Base-by-base conservation (phyloP, 768 basidiomycete species). In the Coprinopsis sp. region DNA sequence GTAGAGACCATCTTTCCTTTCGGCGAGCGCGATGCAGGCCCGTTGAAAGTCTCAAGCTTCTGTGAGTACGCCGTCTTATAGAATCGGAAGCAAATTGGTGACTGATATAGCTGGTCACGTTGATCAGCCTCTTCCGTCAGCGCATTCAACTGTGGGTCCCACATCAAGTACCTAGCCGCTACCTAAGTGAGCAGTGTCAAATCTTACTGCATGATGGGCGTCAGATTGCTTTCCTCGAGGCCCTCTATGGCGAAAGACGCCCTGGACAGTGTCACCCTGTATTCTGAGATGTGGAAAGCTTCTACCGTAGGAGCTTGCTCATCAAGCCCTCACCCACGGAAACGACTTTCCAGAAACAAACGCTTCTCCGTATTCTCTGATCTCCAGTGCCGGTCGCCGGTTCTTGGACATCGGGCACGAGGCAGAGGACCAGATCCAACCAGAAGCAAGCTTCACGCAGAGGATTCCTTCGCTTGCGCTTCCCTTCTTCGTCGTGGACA, bases 21-120 rank as follows among this genome's bases (percentile, higher is more conserved):
- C 14, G 30, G 25, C 36, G 45, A 37, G 18, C 23, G 36, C 45
- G 45, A 37, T 37, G 16, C 38, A 46, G 16, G 27, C 36, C 45
- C 45, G 38, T 38, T 36, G 16, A 37, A 8, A 37, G 8, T 10
- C 34, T 18, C 18, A 39, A 8, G n/a, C n/a, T n/a, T n/a, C 34
- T 36, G 34, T 19, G 22, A 39, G 37, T 39, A 22, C 37, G 18
- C 37, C 37, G 37, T 39, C 37, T 24, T 39, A 39, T 23, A 22
- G 34, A 18, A 36, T 10, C 34, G 34, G 34, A 37, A 8, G 34
- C 18, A 37, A 37, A 37, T 37, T 13, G n/a, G n/a, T n/a, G n/a
- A n/a, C n/a, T n/a, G n/a, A n/a, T n/a, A 8, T 37, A 6, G 6
- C 7, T 39, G 22, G 37, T 39, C 37, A 39, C 37, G 37, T 6